Base-by-base conservation (phyloP, 2,329 filamentous ascomycete species). In the Zymoseptoria tritici region DNA sequence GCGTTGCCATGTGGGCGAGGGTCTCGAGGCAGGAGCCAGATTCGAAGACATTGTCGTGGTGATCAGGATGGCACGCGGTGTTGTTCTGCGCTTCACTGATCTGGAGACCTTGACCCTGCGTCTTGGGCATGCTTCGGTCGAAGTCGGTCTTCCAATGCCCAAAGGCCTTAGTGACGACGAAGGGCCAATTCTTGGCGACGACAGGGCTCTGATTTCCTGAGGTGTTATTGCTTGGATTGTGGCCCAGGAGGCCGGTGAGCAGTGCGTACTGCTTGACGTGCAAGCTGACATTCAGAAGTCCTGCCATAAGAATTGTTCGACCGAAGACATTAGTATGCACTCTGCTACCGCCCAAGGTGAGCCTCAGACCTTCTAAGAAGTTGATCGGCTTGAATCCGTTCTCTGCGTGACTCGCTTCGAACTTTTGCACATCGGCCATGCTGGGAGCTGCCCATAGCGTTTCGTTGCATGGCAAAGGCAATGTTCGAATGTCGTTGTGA, bases 261-360 rank as follows among this genome's bases (percentile, higher is more conserved):
- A 97, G 82, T 72, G 97, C 94, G 70, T 93, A 85, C 73, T 97
- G 92, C 71, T 96, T 94, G 89, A 97, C 93, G 73, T 97, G 93
- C 90, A 91, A 97, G 70, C 89, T 94, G 29, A 97, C 91, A 66
- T 91, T 97, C 22, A 97, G 79, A 26, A 99, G 78, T 0, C 94
- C 94, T 1, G 93, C 89, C 91, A 97, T 97, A 56, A 99, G 80
- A 52, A 96, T 91, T 2, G 89, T 94, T 49, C 94, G 86, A 1
- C 93, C 94, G 71, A 97, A 99, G 0, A 91, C 88, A 72, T 97
- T 97, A 2, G 94, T 97, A 56, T 87, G 85, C 4, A 97, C 92
- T 59, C 85, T 85, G 63, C 93, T 85, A n/a, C 86, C 86, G 66
- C 90, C 93, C 19, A 99, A 79, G 0, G 91, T 97, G 64, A 87